Percentiles rank a stretch among this genome's conserved stretches.
Evolutionary conservation across 1,284 basidiomycete species (phyloP).

Genomic region (Anthracocystis walkeri): DNA sequence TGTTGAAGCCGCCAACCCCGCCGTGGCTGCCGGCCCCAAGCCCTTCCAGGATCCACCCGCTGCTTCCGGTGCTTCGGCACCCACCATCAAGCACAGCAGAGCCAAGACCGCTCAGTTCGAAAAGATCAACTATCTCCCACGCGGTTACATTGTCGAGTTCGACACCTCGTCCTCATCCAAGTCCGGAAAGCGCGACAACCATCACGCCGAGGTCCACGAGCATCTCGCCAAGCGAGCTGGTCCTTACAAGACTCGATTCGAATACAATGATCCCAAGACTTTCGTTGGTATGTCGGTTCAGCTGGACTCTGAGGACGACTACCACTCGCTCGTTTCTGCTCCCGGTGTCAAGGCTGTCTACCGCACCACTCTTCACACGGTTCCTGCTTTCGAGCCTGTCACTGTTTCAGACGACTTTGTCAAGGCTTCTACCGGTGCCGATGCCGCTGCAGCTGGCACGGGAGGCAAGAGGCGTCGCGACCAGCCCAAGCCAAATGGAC

Average conservation of each 20-base stretch:
- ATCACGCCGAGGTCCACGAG: slow-evolving; percentile 45
- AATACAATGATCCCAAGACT: slow-evolving; percentile 48
- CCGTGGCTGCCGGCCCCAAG: slow-evolving; percentile 36
- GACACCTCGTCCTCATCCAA: slow-evolving; percentile 23
- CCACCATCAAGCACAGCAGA: slow-evolving; percentile 33
- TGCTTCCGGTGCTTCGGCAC: slow-evolving; percentile 17
- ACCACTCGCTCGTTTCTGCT: slow-evolving; percentile 35
- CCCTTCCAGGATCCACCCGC: slow-evolving; percentile 25
- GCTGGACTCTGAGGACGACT: slow-evolving; percentile 53
- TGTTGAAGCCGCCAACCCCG: slow-evolving; percentile 27
- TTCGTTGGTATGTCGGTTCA: slow-evolving; percentile 54
- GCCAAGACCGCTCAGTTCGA: slow-evolving; percentile 37
- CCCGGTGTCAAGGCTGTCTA: slow-evolving; percentile 51
- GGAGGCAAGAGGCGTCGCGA: slow-evolving; percentile 37
- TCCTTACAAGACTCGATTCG: slow-evolving; percentile 49
- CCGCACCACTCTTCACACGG: slow-evolving; percentile 39
- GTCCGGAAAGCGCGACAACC: slow-evolving; percentile 35
- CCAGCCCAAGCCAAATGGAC: slow-evolving; percentile 36
- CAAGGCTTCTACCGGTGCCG: slow-evolving; percentile 38
- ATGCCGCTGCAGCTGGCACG: slow-evolving; percentile 11
- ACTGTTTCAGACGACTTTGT: slow-evolving; percentile 46
- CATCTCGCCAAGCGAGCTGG: slow-evolving; percentile 49
- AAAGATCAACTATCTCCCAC: slow-evolving; percentile 35
- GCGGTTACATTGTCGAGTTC: slow-evolving; percentile 51
- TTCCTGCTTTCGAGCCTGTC: slow-evolving; percentile 50